phyloP scores from a whole-genome alignment of 1,284 basidiomycete genomes.

The Trichosporon ovoides region DNA sequence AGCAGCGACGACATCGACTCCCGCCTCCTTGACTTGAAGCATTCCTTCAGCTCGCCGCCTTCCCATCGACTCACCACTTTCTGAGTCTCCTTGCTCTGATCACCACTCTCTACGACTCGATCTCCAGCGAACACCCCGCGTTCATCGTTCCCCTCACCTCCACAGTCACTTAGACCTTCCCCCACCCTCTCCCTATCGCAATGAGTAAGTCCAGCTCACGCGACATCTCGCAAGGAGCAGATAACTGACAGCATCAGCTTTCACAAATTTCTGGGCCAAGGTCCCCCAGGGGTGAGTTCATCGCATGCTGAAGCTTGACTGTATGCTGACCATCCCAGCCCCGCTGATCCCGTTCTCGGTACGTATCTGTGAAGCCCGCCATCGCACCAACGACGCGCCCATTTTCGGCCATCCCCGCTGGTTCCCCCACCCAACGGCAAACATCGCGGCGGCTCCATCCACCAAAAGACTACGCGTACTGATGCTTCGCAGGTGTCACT shows the following conservation, averaged over 20 bases:
- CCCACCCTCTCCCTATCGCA: background rate
- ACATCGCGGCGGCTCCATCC: background rate
- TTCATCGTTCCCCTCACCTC: background rate
- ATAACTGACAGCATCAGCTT: constrained; percentile 4
- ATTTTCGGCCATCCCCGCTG: background rate
- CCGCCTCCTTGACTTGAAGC: background rate
- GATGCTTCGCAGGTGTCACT: constrained; percentile 36
- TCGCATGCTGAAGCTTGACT: background rate
- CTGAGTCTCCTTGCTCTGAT: background rate
- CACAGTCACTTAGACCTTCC: background rate
- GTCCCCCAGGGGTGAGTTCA: constrained; percentile 14
- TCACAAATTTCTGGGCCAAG: constrained; percentile 16
- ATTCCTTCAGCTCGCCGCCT: background rate
- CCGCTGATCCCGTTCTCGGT: constrained; percentile 26
- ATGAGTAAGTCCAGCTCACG: background rate
- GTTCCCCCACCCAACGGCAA: background rate
- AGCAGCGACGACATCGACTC: background rate
- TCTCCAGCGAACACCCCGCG: background rate
- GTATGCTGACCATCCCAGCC: constrained; percentile 8
- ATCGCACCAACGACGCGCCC: background rate
- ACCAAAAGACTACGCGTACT: background rate
- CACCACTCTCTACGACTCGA: too few relatives aligned
- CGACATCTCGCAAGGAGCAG: constrained; percentile 3
- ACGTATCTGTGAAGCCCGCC: constrained; percentile 10
- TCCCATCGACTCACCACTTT: background rate